These are phyloP conservation scores for Penicillium arizonense DNA, from an alignment of 495 filamentous ascomycete genomes.

Conservation along the genomic window DNA sequence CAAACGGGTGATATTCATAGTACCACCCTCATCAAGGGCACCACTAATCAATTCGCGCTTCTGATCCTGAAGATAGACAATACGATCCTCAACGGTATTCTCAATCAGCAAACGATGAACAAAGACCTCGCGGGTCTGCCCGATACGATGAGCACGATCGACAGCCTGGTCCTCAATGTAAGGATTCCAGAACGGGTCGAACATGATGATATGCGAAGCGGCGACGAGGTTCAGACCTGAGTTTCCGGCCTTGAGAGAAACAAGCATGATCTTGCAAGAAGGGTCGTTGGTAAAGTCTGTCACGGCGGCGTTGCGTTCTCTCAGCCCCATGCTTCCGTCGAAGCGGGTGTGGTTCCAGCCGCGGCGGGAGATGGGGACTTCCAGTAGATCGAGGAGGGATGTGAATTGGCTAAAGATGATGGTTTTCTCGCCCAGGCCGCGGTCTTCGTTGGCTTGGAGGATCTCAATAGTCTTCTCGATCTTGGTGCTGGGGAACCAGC, in stretches of 20 bases:
- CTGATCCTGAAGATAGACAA: slow-evolving; percentile 77
- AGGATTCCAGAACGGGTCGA: slow-evolving; percentile 97
- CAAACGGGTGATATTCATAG: slow-evolving; percentile 61
- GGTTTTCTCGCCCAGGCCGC: slow-evolving; percentile 64
- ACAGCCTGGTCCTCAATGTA: slow-evolving; percentile 94
- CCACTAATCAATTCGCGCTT: slow-evolving; percentile 77
- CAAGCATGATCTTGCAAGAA: slow-evolving; percentile 72
- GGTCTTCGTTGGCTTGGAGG: slow-evolving; percentile 49
- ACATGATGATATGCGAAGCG: slow-evolving; percentile 86
- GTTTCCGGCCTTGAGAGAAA: slow-evolving; percentile 90
- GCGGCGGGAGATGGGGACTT: slow-evolving; percentile 73
- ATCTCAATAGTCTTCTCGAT: slow-evolving; percentile 73
- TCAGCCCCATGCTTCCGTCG: slow-evolving; percentile 78
- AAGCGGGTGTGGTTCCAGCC: slow-evolving; percentile 71
- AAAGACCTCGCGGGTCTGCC: slow-evolving; percentile 70
- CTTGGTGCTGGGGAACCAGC: slow-evolving; percentile 75
- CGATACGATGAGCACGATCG: slow-evolving; percentile 89
- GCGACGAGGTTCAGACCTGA: slow-evolving; percentile 84
- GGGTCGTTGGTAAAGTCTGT: slow-evolving; percentile 67
- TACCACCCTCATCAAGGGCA: slow-evolving; percentile 79
- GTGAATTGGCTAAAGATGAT: slow-evolving; percentile 96
- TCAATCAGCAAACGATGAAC: slow-evolving; percentile 79
- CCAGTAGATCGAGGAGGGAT: slow-evolving; percentile 84
- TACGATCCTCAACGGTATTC: slow-evolving; percentile 87
- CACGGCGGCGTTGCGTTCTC: slow-evolving; percentile 68